Evolutionary conservation across 208 protist genomes (phyloP), one percentile per base, ranked within the genome.

Genomic region (Lotmaria passim): DNA sequence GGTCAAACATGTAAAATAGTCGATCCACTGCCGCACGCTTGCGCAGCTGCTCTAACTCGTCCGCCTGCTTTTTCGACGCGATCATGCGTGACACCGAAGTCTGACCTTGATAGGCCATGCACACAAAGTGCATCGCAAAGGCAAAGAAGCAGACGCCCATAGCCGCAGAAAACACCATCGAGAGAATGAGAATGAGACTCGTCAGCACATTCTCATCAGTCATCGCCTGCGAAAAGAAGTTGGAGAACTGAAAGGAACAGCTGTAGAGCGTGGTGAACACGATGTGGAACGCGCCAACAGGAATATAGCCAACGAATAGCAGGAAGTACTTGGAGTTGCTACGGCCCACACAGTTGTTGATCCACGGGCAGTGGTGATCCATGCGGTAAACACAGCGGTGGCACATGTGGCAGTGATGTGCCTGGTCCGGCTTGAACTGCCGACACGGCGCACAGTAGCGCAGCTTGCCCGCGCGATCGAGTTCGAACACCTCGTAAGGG

Each of bases 291-390:
- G 76, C 84, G 1, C 87, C 85, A 11, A 91, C 59, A n/a, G 87
- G 87, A 59, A 89, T 87, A 69, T 91, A 92, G 33, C 68, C 39
- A 12, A 93, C 58, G 43, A 93, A 93, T n/a, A 96, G 76, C 28
- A 93, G 19, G 47, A 96, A 96, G 52, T 67, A 85, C 60, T 92
- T 91, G 50, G 69, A 73, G 78, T 94, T 96, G 7, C 74, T 46
- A 26, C 75, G 69, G 6, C 85, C 86, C 14, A 95, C 85, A 47
- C 89, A 95, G 79, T 93, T 96, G 74, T 93, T 93, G 46, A 96
- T 89, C 87, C 89, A 96, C 28, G 87, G 87, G 64, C 91, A 96
- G 75, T 95, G 89, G 73, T 96, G 91, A 62, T 96, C 91, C 81
- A 93, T 91, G 7, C 79, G 73, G 23, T 75, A 83, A 23, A 94